Base-by-base conservation (phyloP, 345 rosid species). In the Alliaria petiolata region DNA sequence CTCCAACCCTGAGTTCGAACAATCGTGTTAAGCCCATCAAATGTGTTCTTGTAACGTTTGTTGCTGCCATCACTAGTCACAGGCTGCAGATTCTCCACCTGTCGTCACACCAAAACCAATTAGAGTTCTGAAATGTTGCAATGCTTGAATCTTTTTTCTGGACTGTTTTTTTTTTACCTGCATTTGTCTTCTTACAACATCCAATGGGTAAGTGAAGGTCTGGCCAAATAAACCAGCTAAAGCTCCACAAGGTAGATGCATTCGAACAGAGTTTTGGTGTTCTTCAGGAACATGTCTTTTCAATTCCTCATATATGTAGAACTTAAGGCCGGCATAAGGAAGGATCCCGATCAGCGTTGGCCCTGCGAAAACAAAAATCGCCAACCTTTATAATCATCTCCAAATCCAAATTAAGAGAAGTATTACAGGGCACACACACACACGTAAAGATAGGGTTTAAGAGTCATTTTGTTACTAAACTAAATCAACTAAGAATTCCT, bases 131-230 rank as follows among this genome's bases (percentile, higher is more conserved):
- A 38, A 53, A 20, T n/a, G 30, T 14, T 42, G 51, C 34, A 4
- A 71, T 35, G 45, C 45, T 35, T 8, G 6, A 66, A 47, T 46
- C 9, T 22, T 70, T 46, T 55, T 56, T 39, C 36, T 26, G 33
- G 39, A 12, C 50, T 51, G 17, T 25, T 73, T 35, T 20, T 17
- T 31, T 46, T 17, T 44, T 79, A 95, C 99, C 99, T 91, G 99
- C 99, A 95, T 95, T 81, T 95, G 99, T 73, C 99, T 84, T 80
- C 97, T 83, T 46, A 95, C 97, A 72, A 95, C 99, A 83, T 95
- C 96, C 71, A 95, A 72, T 8, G 99, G 99, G 76, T 95, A 95
- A 20, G 99, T 95, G 33, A 91, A 73, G 62, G 96, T 91, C 81
- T 95, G 99, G 49, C 99, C 99, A 60, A 95, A 76, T 72, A 95